These are phyloP conservation scores for Quercus parvula DNA, from an alignment of 306 rosid genomes.

Conservation along the genomic window DNA sequence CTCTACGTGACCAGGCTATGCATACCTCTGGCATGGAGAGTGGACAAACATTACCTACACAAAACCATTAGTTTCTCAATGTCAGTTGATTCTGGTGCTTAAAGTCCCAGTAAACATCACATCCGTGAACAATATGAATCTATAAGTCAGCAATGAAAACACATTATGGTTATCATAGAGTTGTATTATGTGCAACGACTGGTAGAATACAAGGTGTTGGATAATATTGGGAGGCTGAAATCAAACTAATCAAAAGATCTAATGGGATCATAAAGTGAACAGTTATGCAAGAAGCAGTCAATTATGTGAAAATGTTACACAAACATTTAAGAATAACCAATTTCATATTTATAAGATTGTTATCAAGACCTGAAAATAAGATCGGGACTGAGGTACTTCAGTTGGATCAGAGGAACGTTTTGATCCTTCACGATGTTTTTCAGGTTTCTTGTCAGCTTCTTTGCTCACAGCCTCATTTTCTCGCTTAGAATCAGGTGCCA, in stretches of 20 bases:
- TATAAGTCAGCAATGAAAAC: background rate
- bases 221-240: background rate
- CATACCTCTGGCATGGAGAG: background rate
- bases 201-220: background rate
- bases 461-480: slow-evolving; percentile 35
- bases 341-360: background rate
- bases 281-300: slow-evolving; percentile 10
- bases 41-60: slow-evolving; percentile 1
- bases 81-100: background rate
- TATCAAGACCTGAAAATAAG: slow-evolving; percentile 58
- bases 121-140: background rate
- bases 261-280: background rate
- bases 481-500: slow-evolving; percentile 32
- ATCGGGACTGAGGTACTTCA: slow-evolving; percentile 53
- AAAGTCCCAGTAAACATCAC: background rate
- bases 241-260: background rate
- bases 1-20: background rate
- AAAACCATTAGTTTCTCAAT: background rate
- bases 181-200: background rate
- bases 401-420: slow-evolving; percentile 43
- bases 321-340: background rate
- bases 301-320: background rate
- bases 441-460: slow-evolving; percentile 38
- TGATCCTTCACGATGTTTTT: slow-evolving; percentile 31
- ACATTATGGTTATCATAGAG: background rate